Evolutionary conservation across 768 basidiomycete genomes (phyloP).

Genomic region (Harrya chromipes): DNA sequence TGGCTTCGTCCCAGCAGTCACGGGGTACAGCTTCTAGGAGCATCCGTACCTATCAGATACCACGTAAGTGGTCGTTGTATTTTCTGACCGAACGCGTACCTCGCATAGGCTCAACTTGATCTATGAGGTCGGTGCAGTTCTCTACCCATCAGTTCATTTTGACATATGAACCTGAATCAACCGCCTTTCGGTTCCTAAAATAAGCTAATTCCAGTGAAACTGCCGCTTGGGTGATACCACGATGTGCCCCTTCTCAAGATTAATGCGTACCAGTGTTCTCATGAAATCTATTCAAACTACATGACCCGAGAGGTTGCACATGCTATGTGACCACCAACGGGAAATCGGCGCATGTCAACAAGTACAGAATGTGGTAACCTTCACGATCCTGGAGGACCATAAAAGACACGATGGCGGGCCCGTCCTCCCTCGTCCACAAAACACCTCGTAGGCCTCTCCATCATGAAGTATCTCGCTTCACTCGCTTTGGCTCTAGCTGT

Average conservation of each 20-base stretch:
- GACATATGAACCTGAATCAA: background rate
- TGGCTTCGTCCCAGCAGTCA: background rate
- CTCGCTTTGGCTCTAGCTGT: slow-evolving; percentile 16
- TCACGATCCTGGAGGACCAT: no score
- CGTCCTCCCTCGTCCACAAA: background rate
- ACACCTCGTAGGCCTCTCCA: background rate
- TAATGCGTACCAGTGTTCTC: background rate
- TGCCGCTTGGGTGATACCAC: background rate
- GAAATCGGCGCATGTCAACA: background rate
- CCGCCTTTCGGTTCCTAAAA: background rate
- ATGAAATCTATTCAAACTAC: slow-evolving; percentile 4
- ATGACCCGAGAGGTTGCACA: slow-evolving; percentile 9
- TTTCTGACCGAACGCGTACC: background rate
- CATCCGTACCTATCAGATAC: no score
- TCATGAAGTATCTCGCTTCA: slow-evolving; percentile 21
- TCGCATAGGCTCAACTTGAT: background rate
- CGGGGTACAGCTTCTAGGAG: background rate
- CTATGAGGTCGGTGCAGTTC: no score
- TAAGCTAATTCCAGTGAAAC: no score
- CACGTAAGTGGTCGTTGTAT: background rate
- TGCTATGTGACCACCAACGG: slow-evolving; percentile 9
- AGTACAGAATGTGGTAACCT: background rate
- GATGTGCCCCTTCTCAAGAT: background rate
- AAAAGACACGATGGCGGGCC: no score
- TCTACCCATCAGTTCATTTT: background rate